Base-by-base conservation (phyloP, 305 asterid species). In the Lippia alba region DNA sequence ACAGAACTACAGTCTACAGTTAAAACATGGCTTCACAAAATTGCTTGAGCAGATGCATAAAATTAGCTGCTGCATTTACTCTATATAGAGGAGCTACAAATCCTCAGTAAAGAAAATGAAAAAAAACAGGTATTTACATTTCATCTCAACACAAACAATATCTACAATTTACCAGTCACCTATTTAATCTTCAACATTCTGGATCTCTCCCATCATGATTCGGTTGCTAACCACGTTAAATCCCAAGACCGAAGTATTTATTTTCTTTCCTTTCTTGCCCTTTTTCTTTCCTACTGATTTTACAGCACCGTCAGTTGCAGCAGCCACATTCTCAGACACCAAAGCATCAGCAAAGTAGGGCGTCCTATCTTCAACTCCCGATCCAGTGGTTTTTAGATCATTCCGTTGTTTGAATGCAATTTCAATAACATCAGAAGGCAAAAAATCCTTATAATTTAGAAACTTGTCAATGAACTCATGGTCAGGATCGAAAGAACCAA, bases 171-270 rank as follows among this genome's bases (percentile, higher is more conserved):
- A 71, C 74, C 41, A 54, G 16, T 14, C 46, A 54, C 49, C 48
- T 69, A 69, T 81, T 24, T 78, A 87, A 67, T 91, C 91, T 20
- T 91, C 97, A 32, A 85, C 36, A 0, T 85, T 69, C 87, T 91
- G 94, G 80, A 91, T 91, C 82, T 91, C 97, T 24, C 96, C 97
- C 96, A 80, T 91, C 97, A 91, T 89, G 74, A 91, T 91, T 72
- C 97, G 78, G 86, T 87, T 91, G 82, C 97, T 89, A 63, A 91
- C 92, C 54, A 89, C 97, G 33, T 83, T 91, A 66, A 91, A 89
- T 72, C 96, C 97, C 80, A 91, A 72, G 40, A 85, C 96, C 3
- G 94, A 80, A 15, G 88, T 78, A 71, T 84, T 89, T 45, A 91
- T 87, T 81, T 89, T 89, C 85, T 91, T 91, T 56, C 94, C 96